These are phyloP conservation scores for Botryotinia narcissicola DNA, from an alignment of 2,329 filamentous ascomycete species.

Conservation along the genomic window DNA sequence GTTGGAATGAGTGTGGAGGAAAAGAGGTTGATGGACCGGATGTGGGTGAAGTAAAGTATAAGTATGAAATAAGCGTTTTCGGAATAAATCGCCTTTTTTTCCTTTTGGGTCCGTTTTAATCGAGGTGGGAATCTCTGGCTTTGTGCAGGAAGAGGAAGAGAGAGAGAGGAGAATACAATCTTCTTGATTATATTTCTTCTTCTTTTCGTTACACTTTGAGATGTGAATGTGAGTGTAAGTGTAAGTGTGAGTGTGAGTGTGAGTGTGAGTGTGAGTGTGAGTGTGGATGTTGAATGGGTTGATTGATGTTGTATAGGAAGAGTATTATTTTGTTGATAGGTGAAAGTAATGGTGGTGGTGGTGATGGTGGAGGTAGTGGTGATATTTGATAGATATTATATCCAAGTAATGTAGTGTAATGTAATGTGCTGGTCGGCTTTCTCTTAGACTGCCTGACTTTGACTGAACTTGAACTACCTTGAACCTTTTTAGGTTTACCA, in stretches of 20 bases:
- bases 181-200: background rate
- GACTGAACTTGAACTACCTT: background rate
- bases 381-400: background rate
- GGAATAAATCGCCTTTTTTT: slow-evolving; percentile 13
- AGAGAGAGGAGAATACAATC: background rate
- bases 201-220: background rate
- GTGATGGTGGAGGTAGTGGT: background rate
- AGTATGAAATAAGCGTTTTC: slow-evolving; percentile 2
- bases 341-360: background rate
- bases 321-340: no score
- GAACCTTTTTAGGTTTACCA: background rate
- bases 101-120: slow-evolving; percentile 11
- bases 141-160: background rate
- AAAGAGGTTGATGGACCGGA: background rate
- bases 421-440: slow-evolving; percentile 7
- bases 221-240: background rate
- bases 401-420: background rate
- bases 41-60: slow-evolving; percentile 12
- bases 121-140: slow-evolving; percentile 7
- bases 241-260: background rate
- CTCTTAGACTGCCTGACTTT: background rate
- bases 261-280: no score
- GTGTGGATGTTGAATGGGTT: no score
- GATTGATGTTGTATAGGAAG: background rate
- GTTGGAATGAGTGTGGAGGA: background rate